phyloP scores from a whole-genome alignment of 805 yeast species.

The Starmerella ratchasimensis region DNA sequence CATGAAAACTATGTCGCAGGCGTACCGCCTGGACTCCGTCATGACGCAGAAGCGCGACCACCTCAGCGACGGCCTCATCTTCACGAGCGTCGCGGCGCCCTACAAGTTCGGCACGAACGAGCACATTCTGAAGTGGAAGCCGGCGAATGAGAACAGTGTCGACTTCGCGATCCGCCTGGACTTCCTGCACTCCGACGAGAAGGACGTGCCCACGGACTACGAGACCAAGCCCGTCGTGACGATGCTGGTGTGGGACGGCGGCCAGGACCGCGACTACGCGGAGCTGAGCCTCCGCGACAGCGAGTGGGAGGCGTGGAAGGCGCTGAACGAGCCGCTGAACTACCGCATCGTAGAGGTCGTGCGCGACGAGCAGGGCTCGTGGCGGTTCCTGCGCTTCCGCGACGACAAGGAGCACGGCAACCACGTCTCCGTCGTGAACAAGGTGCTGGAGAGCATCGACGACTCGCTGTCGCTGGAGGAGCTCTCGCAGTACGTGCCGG shows the following conservation, averaged over 20 bases:
- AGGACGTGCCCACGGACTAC: slow-evolving; percentile 33
- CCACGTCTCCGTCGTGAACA: slow-evolving; percentile 65
- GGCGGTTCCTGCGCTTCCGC: slow-evolving; percentile 80
- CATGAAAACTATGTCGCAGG: slow-evolving; percentile 75
- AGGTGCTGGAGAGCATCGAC: slow-evolving; percentile 67
- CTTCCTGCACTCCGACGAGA: slow-evolving; percentile 56
- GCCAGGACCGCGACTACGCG: slow-evolving; percentile 43
- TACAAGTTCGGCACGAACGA: slow-evolving; percentile 82
- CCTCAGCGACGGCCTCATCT: slow-evolving; percentile 84
- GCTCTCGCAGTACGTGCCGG: slow-evolving; percentile 26
- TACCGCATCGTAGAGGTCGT: slow-evolving; percentile 81
- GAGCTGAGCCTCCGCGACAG: slow-evolving; percentile 48
- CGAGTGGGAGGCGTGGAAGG: slow-evolving; percentile 70
- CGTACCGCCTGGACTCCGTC: slow-evolving; percentile 65
- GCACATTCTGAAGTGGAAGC: slow-evolving; percentile 87
- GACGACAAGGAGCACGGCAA: slow-evolving; percentile 88
- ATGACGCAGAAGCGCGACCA: slow-evolving; percentile 64
- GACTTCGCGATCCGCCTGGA: slow-evolving; percentile 64
- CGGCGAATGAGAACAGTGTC: slow-evolving; percentile 85
- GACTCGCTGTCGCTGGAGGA: slow-evolving; percentile 80
- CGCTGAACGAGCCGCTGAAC: slow-evolving; percentile 63
- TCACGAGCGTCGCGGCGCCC: slow-evolving; percentile 81
- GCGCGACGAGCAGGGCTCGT: slow-evolving; percentile 48
- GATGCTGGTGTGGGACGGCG: slow-evolving; percentile 55
- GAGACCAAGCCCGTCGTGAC: slow-evolving; percentile 63